Percentiles rank a stretch among this genome's conserved stretches.
These are phyloP conservation scores for Blepharisma undulans DNA, from an alignment of 169 alveolate species.

Conservation along the genomic window DNA sequence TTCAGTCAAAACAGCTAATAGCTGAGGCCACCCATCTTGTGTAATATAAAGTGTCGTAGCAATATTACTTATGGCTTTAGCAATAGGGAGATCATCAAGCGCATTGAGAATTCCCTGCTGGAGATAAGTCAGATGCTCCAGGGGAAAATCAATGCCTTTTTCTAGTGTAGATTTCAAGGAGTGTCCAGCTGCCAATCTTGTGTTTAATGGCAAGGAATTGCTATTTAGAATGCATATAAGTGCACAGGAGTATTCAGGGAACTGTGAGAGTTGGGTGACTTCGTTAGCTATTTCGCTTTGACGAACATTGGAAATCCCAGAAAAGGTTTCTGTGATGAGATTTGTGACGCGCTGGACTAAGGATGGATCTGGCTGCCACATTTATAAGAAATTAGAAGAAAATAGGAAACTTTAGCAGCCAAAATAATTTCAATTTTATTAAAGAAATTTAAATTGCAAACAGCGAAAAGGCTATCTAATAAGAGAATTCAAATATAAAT, in stretches of 20 bases:
- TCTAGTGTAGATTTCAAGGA: conserved; percentile 7
- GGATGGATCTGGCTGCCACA: conserved; percentile 17
- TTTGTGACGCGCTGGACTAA: neutral
- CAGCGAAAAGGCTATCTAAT: no score
- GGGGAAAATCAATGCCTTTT: neutral
- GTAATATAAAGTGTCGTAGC: conserved; percentile 14
- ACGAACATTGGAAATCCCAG: neutral
- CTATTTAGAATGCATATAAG: neutral
- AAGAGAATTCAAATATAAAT: neutral
- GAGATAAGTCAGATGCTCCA: neutral
- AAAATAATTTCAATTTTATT: no score
- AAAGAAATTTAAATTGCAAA: no score
- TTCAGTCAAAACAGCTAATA: neutral
- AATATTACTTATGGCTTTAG: neutral
- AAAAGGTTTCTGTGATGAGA: conserved; percentile 18
- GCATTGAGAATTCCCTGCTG: conserved; percentile 1
- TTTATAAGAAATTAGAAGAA: neutral
- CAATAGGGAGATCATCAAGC: neutral
- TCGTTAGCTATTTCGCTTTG: conserved; percentile 22
- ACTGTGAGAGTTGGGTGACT: neutral
- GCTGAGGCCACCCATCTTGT: conserved; percentile 26
- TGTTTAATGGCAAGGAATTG: neutral
- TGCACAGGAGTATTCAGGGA: conserved; percentile 9
- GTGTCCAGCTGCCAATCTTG: conserved; percentile 15
- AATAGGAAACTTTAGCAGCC: neutral